Evolutionary conservation across 1,139 yeast species (phyloP).

Genomic region (Yamadazyma pseudoaaseri): DNA sequence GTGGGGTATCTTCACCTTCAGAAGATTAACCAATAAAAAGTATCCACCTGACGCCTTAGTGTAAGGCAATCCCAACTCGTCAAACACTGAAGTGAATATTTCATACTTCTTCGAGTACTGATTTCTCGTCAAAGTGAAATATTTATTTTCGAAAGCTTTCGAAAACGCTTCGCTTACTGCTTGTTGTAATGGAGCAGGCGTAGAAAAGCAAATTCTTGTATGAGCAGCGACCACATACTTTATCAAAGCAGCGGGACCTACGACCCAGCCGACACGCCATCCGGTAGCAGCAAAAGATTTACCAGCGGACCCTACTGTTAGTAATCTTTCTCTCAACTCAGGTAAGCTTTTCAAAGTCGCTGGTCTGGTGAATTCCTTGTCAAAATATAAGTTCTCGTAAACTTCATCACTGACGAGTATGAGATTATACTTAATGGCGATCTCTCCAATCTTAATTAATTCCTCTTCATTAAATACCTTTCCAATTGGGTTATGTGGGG

Average conservation of each 20-base stretch:
- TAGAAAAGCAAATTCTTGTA: conserved; percentile 85
- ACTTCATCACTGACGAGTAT: conserved; percentile 90
- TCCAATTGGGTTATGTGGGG: conserved; percentile 97
- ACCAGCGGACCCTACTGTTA: conserved; percentile 96
- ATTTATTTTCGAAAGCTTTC: conserved; percentile 58
- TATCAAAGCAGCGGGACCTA: conserved; percentile 80
- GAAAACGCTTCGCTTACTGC: conserved; percentile 80
- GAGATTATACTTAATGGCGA: conserved; percentile 81
- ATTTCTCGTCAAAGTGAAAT: conserved; percentile 66
- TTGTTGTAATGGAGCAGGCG: conserved; percentile 93
- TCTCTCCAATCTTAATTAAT: conserved; percentile 66
- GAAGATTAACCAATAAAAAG: conserved; percentile 82
- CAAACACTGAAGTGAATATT: conserved; percentile 73
- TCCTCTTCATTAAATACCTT: conserved; percentile 80
- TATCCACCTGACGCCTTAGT: conserved; percentile 92
- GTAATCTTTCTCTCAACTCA: conserved; percentile 73
- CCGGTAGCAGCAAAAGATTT: conserved; percentile 98
- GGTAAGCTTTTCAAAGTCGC: conserved; percentile 69
- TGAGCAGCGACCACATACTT: conserved; percentile 87
- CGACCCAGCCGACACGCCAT: conserved; percentile 96
- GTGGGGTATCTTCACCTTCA: conserved; percentile 74
- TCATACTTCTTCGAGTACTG: conserved; percentile 70
- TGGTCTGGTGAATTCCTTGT: conserved; percentile 70
- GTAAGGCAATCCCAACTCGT: conserved; percentile 83
- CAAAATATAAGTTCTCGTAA: conserved; percentile 82